A percentile compares a stretch with the other conserved stretches of the same genome.
Conservation (phyloP, 306 rosid genomes). For the Malus domestica region DNA sequence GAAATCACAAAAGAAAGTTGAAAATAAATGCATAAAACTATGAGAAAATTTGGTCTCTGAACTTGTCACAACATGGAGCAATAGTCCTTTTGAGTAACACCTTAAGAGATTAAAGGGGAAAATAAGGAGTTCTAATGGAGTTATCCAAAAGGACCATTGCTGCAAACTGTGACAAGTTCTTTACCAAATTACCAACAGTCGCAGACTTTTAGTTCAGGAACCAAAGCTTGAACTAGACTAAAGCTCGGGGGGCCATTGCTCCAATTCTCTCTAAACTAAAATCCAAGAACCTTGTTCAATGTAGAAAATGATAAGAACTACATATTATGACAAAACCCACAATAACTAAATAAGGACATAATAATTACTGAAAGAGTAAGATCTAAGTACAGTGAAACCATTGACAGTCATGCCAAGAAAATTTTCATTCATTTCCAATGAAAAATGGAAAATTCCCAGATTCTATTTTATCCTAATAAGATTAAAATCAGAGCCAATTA, state of each 20-base stretch:
- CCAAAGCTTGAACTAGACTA: background rate
- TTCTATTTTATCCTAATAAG: background rate
- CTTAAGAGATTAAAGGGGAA: background rate
- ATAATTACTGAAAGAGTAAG: background rate
- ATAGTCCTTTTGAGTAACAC: background rate
- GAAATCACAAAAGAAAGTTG: background rate
- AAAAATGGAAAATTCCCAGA: background rate
- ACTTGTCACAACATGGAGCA: background rate
- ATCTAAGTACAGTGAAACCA: constrained; percentile 1
- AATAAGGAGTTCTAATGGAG: background rate
- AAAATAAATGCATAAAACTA: background rate
- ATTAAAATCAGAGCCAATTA: background rate
- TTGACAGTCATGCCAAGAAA: background rate
- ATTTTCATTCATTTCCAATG: background rate
- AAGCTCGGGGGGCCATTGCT: no score
- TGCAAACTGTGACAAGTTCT: background rate
- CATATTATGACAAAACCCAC: background rate
- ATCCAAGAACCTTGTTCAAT: background rate
- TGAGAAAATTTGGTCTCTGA: background rate
- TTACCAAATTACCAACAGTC: background rate
- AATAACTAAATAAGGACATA: background rate
- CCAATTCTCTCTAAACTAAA: background rate
- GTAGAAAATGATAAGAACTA: background rate
- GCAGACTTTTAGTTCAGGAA: background rate
- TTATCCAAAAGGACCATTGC: background rate